Percentiles rank a stretch among this genome's conserved stretches.
Conservation (phyloP, 2,329 filamentous ascomycete genomes). For the Diaporthe sp. region DNA sequence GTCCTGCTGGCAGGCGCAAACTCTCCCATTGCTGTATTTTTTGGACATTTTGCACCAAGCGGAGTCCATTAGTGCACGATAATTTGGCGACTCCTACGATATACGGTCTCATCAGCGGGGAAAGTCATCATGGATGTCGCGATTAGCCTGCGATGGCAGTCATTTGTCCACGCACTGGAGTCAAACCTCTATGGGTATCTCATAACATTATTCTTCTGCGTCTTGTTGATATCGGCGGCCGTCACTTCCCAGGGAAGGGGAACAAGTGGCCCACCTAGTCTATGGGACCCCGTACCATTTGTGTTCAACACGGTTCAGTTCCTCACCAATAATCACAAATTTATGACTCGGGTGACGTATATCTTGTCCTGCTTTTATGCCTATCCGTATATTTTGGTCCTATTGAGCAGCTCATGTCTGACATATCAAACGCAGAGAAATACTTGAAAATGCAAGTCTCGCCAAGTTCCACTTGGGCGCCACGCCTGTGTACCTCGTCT, state of each 20-base stretch:
- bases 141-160: not conserved
- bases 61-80: not conserved
- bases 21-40: not conserved
- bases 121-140: not conserved
- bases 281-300: not conserved
- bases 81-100: not conserved
- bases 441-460: not conserved
- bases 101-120: not conserved
- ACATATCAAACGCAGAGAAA: not conserved
- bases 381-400: accelerated
- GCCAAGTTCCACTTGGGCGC: not conserved
- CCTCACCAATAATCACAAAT: not conserved
- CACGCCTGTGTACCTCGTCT: not conserved
- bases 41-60: not conserved
- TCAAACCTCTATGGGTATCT: not conserved
- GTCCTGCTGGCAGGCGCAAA: not conserved
- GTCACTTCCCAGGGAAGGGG: not conserved
- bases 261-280: not conserved
- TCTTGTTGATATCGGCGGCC: not conserved
- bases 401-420: not conserved
- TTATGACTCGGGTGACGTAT: not conserved
- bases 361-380: not conserved
- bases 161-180: not conserved
- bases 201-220: not conserved
- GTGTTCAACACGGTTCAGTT: not conserved